These are phyloP conservation scores for Wickerhamomyces chambardii DNA, from an alignment of 805 yeast genomes.

Conservation along the genomic window DNA sequence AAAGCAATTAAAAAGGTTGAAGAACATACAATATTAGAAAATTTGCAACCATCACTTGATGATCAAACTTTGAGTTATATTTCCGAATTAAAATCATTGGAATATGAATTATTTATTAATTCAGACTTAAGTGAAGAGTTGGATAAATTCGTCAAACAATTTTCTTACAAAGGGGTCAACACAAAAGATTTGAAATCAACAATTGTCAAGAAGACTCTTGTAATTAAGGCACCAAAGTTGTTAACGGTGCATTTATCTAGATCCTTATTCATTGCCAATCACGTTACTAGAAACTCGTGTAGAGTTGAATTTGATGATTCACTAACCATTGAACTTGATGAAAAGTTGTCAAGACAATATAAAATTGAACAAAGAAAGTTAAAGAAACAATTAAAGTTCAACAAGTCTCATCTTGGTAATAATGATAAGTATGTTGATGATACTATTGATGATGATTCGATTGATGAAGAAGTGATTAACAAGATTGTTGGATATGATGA, in stretches of 20 bases:
- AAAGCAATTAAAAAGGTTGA: conserved; percentile 29
- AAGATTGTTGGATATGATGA: conserved; percentile 29
- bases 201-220: conserved; percentile 55
- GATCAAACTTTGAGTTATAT: conserved; percentile 15
- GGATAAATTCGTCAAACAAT: conserved; percentile 36
- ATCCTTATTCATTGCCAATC: conserved; percentile 64
- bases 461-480: conserved; percentile 48
- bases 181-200: conserved; percentile 45
- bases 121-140: conserved; percentile 52
- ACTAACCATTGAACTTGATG: conserved; percentile 39
- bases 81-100: conserved; percentile 24
- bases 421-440: conserved; percentile 12
- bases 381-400: conserved; percentile 1
- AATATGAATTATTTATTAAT: conserved; percentile 39
- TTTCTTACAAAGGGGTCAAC: conserved; percentile 33
- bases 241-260: conserved; percentile 81
- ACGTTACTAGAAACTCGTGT: conserved; percentile 67
- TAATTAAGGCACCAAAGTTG: conserved; percentile 60
- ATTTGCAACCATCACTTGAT: too few relatives aligned
- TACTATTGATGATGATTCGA: conserved; percentile 21
- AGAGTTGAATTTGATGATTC: conserved; percentile 55
- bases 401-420: too few relatives aligned
- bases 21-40: too few relatives aligned
- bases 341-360: conserved; percentile 18
- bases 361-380: conserved; percentile 17